Conservation (phyloP, 2,329 filamentous ascomycete species). For the Elsinoe batatas region DNA sequence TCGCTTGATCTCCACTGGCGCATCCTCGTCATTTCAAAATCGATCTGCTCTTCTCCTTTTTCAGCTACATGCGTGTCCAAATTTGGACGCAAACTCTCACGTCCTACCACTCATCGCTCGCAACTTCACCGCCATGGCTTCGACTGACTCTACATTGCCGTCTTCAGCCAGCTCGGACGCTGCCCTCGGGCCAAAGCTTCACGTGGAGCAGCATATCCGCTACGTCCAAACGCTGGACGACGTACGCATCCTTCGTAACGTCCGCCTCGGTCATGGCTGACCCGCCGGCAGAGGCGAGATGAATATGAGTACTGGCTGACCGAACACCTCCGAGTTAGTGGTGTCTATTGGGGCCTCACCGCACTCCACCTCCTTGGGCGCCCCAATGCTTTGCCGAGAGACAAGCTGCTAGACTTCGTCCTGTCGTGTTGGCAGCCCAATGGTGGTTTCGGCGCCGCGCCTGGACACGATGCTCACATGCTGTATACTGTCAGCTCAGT, state of each 20-base stretch:
- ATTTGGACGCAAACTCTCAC: background rate
- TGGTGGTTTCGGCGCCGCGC: constrained; percentile 88
- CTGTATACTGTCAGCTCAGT: constrained; percentile 91
- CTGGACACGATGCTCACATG: constrained; percentile 91
- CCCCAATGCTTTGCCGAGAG: constrained; percentile 70
- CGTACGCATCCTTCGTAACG: constrained; percentile 40
- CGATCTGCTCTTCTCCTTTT: constrained; percentile 4
- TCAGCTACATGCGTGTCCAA: background rate
- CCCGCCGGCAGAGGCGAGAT: constrained; percentile 59
- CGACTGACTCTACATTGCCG: background rate
- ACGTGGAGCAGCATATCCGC: constrained; percentile 63
- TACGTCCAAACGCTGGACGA: constrained; percentile 92
- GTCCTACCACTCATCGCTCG: background rate
- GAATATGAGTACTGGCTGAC: constrained; percentile 97
- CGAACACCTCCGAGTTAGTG: constrained; percentile 89
- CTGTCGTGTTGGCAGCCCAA: constrained; percentile 82
- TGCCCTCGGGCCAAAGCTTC: constrained; percentile 42
- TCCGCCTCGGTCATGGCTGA: constrained; percentile 14
- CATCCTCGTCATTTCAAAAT: constrained; percentile 6
- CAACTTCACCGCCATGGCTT: constrained; percentile 33
- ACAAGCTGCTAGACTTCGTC: constrained; percentile 82
- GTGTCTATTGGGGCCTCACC: constrained; percentile 91
- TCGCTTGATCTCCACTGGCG: background rate
- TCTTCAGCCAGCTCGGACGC: background rate
- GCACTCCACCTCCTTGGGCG: constrained; percentile 75